phyloP scores from a whole-genome alignment of 2,329 filamentous ascomycete species.

The Aspergillus ruber region DNA sequence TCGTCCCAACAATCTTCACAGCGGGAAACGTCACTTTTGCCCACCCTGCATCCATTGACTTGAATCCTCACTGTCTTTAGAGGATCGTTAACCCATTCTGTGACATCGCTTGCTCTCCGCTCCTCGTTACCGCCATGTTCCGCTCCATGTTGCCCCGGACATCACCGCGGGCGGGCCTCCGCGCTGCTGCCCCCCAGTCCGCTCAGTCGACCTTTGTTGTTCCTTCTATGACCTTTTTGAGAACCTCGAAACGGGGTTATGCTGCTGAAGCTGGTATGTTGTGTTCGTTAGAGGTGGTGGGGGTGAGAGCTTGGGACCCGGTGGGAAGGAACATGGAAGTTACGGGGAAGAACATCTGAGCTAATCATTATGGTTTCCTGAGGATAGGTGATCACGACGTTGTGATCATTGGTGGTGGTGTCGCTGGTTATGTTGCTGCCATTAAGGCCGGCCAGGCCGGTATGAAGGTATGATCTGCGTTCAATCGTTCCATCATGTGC shows the following conservation, averaged over 20 bases:
- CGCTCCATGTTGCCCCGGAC: slow-evolving; percentile 47
- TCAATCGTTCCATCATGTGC: slow-evolving; percentile 2
- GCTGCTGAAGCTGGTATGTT: slow-evolving; percentile 46
- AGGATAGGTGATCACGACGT: slow-evolving; percentile 82
- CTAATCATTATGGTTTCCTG: slow-evolving; percentile 3
- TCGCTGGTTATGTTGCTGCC: slow-evolving; percentile 95
- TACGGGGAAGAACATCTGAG: slow-evolving; percentile 5
- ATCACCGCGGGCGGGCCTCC: slow-evolving; percentile 39
- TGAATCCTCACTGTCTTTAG: not conserved
- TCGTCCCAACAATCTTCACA: slow-evolving; percentile 20
- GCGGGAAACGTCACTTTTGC: slow-evolving; percentile 3
- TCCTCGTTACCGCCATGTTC: slow-evolving; percentile 42
- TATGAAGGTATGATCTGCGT: slow-evolving; percentile 63
- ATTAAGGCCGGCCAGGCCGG: slow-evolving; percentile 99
- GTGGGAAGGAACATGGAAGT: slow-evolving; percentile 16
- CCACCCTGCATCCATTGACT: not conserved
- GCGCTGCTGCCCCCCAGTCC: slow-evolving; percentile 30
- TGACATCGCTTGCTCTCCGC: slow-evolving; percentile 14
- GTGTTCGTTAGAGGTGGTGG: not conserved
- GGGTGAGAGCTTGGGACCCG: slow-evolving; percentile 1
- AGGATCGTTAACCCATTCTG: not conserved
- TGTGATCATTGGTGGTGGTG: slow-evolving; percentile 95
- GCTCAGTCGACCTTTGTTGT: slow-evolving; percentile 31
- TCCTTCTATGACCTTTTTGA: slow-evolving; percentile 42
- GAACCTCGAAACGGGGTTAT: slow-evolving; percentile 50